These are phyloP conservation scores for Lophiostoma macrostomum DNA, from an alignment of 495 filamentous ascomycete species.

Conservation along the genomic window DNA sequence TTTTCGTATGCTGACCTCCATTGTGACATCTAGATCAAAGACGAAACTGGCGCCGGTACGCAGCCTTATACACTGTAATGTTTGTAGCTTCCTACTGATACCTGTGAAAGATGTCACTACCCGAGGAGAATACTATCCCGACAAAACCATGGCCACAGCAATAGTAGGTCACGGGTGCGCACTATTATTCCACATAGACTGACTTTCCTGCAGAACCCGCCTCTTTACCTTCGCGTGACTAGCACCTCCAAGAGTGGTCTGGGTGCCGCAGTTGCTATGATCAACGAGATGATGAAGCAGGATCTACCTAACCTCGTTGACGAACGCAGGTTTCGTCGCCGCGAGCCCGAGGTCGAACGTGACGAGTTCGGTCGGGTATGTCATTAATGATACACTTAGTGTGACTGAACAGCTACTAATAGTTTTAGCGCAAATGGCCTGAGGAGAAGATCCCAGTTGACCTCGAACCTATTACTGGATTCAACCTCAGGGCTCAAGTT, in stretches of 20 bases:
- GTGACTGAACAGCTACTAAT: slow-evolving; percentile 31
- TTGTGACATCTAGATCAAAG: slow-evolving; percentile 98
- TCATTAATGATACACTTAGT: background rate
- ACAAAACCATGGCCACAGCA: slow-evolving; percentile 94
- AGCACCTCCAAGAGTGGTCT: slow-evolving; percentile 90
- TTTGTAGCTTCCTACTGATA: slow-evolving; percentile 52
- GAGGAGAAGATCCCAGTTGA: slow-evolving; percentile 89
- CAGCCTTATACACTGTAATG: slow-evolving; percentile 49
- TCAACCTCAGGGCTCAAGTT: slow-evolving; percentile 92
- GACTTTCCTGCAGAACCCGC: slow-evolving; percentile 65
- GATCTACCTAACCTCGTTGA: slow-evolving; percentile 94
- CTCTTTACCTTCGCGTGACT: slow-evolving; percentile 91
- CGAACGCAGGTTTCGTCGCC: slow-evolving; percentile 85
- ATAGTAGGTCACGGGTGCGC: slow-evolving; percentile 63
- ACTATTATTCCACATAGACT: background rate
- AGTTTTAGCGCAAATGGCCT: slow-evolving; percentile 88
- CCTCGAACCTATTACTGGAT: slow-evolving; percentile 88
- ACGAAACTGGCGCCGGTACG: slow-evolving; percentile 99
- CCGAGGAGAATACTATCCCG: slow-evolving; percentile 90
- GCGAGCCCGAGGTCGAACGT: slow-evolving; percentile 90
- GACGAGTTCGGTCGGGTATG: slow-evolving; percentile 88
- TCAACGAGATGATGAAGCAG: slow-evolving; percentile 93
- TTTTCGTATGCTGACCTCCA: slow-evolving; percentile 96
- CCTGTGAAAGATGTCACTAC: slow-evolving; percentile 94
- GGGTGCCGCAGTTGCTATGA: slow-evolving; percentile 77